These are phyloP conservation scores for Limnanthes douglasii DNA, from an alignment of 345 rosid genomes.

Conservation along the genomic window DNA sequence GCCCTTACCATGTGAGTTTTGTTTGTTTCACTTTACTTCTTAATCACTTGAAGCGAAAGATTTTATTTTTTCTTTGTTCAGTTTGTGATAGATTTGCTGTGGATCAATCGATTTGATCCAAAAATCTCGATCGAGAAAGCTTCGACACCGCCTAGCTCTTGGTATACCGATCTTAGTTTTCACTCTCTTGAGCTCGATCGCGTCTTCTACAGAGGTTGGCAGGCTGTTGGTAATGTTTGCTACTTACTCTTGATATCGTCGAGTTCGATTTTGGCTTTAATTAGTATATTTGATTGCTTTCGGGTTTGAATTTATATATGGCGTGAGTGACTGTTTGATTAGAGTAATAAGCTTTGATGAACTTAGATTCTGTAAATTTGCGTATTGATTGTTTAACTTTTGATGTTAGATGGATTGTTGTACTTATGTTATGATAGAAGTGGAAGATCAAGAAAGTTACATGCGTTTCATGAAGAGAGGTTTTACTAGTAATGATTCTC, in stretches of 20 bases:
- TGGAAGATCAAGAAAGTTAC: too few relatives aligned
- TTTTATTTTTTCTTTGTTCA: too few relatives aligned
- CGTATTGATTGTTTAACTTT: constrained; percentile 1
- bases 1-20: constrained; percentile 88
- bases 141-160: constrained; percentile 60
- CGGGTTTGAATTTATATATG: background rate
- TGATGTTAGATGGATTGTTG: too few relatives aligned
- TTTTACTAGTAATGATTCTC: too few relatives aligned
- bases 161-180: constrained; percentile 66
- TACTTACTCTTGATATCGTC: background rate
- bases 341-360: too few relatives aligned
- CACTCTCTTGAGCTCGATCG: constrained; percentile 39
- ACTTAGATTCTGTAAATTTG: too few relatives aligned
- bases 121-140: constrained; percentile 55
- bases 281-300: background rate
- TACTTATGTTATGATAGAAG: too few relatives aligned
- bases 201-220: constrained; percentile 80
- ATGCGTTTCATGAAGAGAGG: too few relatives aligned
- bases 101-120: constrained; percentile 45
- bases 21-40: too few relatives aligned
- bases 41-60: too few relatives aligned
- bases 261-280: too few relatives aligned
- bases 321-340: background rate
- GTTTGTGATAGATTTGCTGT: too few relatives aligned
- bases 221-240: constrained; percentile 56